Evolutionary conservation across 1,139 yeast genomes (phyloP), one percentile per base, ranked within the genome.

Genomic region (Casaregolazyma suthepensis): DNA sequence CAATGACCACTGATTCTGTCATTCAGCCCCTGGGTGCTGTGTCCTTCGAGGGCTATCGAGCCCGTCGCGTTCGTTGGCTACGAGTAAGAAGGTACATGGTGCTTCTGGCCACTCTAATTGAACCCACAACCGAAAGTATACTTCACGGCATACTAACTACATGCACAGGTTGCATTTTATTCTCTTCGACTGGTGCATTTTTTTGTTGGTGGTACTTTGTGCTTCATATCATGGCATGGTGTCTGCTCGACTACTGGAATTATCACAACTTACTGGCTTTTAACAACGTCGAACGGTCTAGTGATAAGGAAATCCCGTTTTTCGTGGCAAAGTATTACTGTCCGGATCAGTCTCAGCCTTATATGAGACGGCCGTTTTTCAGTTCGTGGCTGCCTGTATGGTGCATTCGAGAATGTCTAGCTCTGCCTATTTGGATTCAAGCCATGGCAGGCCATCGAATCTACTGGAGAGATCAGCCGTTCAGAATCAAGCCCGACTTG

Each of bases 61-160:
- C 76, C 50, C 74, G 96, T 54, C 73, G 96, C 51, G 82, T 85
- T 31, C 74, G 97, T 52, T 89, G 97, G 97, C 71, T 89, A 17
- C 75, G 96, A 48, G 96, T 89, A n/a, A 74, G 97, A 29, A 85
- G 86, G 64, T 88, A 87, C 66, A 88, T 89, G 96, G 96, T 89
- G 1, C 71, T 84, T 35, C 82, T 82, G 38, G 96, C 96, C 1
- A 89, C 97, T 0, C 68, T 89, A 52, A 73, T 87, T 26, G 97
- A 89, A 64, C 96, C 97, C 6, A 80, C 93, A 5, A 89, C 96
- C 0, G 97, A 89, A 66, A 79, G 86, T 50, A 61, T 89, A 2
- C 69, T 88, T 1, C 78, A 84, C 61, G 94, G 94, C 0, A 46
- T 65, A 1, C 43, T 79, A 0, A 35, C 40, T 15, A n/a, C 40